phyloP scores from a whole-genome alignment of 768 basidiomycete species.

The Lactarius tabidus region DNA sequence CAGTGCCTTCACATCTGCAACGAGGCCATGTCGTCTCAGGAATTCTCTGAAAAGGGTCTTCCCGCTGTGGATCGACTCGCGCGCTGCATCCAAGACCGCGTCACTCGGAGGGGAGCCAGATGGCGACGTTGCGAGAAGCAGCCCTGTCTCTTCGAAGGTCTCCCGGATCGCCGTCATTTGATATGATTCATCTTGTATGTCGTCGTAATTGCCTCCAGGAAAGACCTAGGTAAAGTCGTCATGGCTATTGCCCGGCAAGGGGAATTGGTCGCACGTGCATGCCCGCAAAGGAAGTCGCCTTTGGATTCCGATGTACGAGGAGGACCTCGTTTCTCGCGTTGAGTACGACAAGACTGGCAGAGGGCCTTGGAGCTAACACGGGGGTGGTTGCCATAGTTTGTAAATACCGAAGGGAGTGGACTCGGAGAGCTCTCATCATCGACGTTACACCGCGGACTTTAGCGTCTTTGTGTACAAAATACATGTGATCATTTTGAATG shows the following conservation, averaged over 20 bases:
- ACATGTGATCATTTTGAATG: not conserved
- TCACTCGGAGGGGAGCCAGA: slow-evolving; percentile 33
- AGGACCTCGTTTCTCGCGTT: slow-evolving; percentile 65
- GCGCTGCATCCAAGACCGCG: slow-evolving; percentile 46
- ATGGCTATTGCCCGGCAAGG: not conserved
- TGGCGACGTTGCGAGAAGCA: slow-evolving; percentile 50
- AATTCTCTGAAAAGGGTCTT: slow-evolving; percentile 50
- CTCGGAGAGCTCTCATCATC: not conserved
- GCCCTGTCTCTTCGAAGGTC: slow-evolving; percentile 72
- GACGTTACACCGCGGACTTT: not conserved
- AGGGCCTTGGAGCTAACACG: slow-evolving; percentile 47
- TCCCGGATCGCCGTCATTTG: slow-evolving; percentile 66
- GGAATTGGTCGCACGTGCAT: slow-evolving; percentile 49
- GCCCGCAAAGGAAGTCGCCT: slow-evolving; percentile 59
- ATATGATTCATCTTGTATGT: slow-evolving; percentile 53
- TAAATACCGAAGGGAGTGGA: not conserved
- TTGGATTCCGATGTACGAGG: slow-evolving; percentile 65
- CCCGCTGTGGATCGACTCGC: slow-evolving; percentile 53
- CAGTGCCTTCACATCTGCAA: slow-evolving; percentile 43
- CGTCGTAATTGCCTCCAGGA: slow-evolving; percentile 68
- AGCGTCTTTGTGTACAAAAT: not conserved
- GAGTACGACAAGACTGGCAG: slow-evolving; percentile 63
- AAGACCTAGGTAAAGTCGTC: slow-evolving; percentile 51
- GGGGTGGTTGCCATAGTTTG: slow-evolving; percentile 11
- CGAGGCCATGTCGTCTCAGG: slow-evolving; percentile 43